Percentiles rank a stretch among this genome's conserved stretches.
These are phyloP conservation scores for Candida takata DNA, from an alignment of 805 yeast species.

Conservation along the genomic window DNA sequence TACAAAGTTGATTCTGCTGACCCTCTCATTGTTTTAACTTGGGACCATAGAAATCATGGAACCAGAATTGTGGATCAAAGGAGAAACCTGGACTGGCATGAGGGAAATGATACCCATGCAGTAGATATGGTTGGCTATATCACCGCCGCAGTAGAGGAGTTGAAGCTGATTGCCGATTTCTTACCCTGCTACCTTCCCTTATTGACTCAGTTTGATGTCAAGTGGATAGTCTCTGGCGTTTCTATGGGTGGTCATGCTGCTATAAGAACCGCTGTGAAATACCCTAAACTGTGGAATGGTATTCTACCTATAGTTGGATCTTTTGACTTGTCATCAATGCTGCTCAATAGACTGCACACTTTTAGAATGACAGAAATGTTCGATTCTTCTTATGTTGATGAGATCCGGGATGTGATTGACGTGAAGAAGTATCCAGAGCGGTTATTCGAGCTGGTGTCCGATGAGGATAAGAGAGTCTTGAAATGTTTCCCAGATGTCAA, in stretches of 20 bases:
- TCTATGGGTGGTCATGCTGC: constrained; percentile 22
- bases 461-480: constrained; percentile 12
- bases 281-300: constrained; percentile 12
- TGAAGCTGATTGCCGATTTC: constrained; percentile 15
- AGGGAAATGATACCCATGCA: constrained; percentile 16
- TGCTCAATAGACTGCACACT: constrained; percentile 11
- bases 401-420: not conserved
- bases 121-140: constrained; percentile 16
- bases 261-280: constrained; percentile 11
- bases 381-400: not conserved
- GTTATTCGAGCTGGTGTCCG: constrained; percentile 8
- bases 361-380: constrained; percentile 1
- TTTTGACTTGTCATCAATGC: constrained; percentile 16
- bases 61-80: constrained; percentile 4
- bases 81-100: constrained; percentile 10
- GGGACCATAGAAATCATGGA: constrained; percentile 22
- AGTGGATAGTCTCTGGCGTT: constrained; percentile 14
- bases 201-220: constrained; percentile 1
- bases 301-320: constrained; percentile 19
- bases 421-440: constrained; percentile 2
- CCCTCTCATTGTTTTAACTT: constrained; percentile 12
- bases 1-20: not conserved
- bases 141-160: constrained; percentile 15
- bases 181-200: constrained; percentile 11
- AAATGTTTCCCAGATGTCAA: constrained; percentile 6